These are phyloP conservation scores for Protomyces macrosporus DNA, from an alignment of 1,139 yeast species.

Conservation along the genomic window DNA sequence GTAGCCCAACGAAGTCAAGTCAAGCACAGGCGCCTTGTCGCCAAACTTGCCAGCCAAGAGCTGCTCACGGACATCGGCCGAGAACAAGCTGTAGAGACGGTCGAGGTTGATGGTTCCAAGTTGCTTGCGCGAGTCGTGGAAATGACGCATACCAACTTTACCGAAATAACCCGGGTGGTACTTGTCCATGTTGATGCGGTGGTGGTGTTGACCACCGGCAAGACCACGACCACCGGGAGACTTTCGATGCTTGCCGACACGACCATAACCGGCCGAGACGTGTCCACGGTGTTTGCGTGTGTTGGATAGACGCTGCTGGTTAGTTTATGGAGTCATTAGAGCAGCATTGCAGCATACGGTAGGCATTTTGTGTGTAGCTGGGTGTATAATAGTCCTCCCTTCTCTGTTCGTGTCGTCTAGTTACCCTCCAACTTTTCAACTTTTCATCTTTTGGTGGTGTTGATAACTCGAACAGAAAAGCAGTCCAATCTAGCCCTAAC, in stretches of 20 bases:
- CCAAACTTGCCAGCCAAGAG: constrained; percentile 79
- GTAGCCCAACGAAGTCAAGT: constrained; percentile 55
- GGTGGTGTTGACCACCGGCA: constrained; percentile 99
- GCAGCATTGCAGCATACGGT: not conserved
- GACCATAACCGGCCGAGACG: constrained; percentile 99
- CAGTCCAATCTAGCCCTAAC: not conserved
- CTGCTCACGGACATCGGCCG: constrained; percentile 91
- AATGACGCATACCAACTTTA: constrained; percentile 99
- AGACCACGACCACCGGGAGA: constrained; percentile 99
- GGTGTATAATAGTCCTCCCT: not conserved
- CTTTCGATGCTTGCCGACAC: constrained; percentile 99
- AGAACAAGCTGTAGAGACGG: constrained; percentile 97
- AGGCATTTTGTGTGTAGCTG: not conserved
- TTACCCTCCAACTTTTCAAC: not conserved
- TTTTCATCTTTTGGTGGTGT: not conserved
- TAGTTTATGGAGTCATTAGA: not conserved
- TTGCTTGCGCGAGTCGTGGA: constrained; percentile 77
- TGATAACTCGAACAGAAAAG: not conserved
- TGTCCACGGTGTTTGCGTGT: constrained; percentile 82
- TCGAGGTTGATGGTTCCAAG: constrained; percentile 96
- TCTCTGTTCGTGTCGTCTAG: not conserved
- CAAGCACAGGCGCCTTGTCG: constrained; percentile 69
- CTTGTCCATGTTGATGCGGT: constrained; percentile 99
- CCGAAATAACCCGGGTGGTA: constrained; percentile 99
- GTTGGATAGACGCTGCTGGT: not conserved